These are phyloP conservation scores for Nitzschia palea DNA, from an alignment of 108 stramenopile genomes.

Conservation along the genomic window DNA sequence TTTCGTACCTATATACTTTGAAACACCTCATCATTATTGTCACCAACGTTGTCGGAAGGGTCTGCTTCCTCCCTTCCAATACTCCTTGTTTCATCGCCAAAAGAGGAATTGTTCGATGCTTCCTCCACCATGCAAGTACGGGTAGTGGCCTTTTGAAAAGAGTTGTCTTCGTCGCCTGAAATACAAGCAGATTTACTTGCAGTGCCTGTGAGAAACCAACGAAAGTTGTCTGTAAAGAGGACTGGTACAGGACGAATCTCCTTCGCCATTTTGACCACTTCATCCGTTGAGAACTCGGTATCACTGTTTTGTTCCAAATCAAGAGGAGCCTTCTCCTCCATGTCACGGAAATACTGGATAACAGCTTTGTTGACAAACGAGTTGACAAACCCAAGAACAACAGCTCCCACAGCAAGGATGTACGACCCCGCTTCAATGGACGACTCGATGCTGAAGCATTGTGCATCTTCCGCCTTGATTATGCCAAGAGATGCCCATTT, in stretches of 20 bases:
- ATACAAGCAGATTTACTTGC: too few relatives aligned
- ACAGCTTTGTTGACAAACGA: slow-evolving; percentile 46
- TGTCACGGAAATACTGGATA: slow-evolving; percentile 33
- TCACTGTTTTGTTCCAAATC: not conserved
- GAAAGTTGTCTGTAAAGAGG: slow-evolving; percentile 47
- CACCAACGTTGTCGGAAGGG: too few relatives aligned
- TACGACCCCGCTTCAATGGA: slow-evolving; percentile 56
- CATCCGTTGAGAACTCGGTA: too few relatives aligned
- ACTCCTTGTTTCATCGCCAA: too few relatives aligned
- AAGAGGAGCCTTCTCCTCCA: not conserved
- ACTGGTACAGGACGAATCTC: slow-evolving; percentile 42
- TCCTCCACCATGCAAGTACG: too few relatives aligned
- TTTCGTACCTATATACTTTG: too few relatives aligned
- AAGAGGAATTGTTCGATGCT: too few relatives aligned
- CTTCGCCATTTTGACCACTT: too few relatives aligned
- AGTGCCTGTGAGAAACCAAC: slow-evolving; percentile 31
- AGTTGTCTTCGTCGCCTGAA: too few relatives aligned
- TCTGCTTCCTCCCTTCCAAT: too few relatives aligned
- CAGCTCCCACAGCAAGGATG: slow-evolving; percentile 53
- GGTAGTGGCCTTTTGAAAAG: too few relatives aligned
- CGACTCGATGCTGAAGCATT: slow-evolving; percentile 71
- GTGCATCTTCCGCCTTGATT: slow-evolving; percentile 63
- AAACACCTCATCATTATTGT: too few relatives aligned
- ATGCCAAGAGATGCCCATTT: slow-evolving; percentile 61
- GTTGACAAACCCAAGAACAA: slow-evolving; percentile 42